Evolutionary conservation across 108 stramenopile genomes (phyloP).

Genomic region (Conticribra weissflogii): DNA sequence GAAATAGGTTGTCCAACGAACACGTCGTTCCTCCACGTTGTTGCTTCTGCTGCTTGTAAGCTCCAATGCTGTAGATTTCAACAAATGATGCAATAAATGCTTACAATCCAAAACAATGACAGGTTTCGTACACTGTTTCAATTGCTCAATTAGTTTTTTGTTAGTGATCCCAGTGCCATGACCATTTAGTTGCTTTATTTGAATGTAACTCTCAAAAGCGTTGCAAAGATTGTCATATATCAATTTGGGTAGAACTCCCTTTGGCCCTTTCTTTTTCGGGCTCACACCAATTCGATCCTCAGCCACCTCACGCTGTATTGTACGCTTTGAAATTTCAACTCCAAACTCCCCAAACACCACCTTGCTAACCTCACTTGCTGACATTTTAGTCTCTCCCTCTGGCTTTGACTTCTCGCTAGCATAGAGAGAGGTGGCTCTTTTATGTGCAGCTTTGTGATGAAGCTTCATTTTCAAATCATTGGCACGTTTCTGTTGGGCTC

Average conservation of each 20-base stretch:
- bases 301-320: neutral
- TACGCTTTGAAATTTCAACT: neutral
- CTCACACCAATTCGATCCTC: slow-evolving; percentile 1
- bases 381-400: slow-evolving; percentile 1
- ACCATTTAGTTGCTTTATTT: neutral
- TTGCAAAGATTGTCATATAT: neutral
- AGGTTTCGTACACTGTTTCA: neutral
- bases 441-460: too few relatives aligned
- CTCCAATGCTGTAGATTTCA: neutral
- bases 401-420: slow-evolving; percentile 1
- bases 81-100: neutral
- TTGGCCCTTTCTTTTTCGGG: neutral
- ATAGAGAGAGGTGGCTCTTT: neutral
- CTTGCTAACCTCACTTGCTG: slow-evolving; percentile 3
- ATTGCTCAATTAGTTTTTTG: slow-evolving; percentile 4
- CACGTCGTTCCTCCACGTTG: slow-evolving; percentile 6
- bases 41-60: neutral
- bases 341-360: slow-evolving; percentile 5
- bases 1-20: slow-evolving; percentile 17
- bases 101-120: slow-evolving; percentile 3
- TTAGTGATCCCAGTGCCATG: neutral
- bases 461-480: too few relatives aligned
- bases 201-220: slow-evolving; percentile 9
- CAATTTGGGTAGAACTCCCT: neutral
- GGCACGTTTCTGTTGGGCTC: too few relatives aligned